Conservation (phyloP, 805 yeast genomes). For the Candida sphagnicola region DNA sequence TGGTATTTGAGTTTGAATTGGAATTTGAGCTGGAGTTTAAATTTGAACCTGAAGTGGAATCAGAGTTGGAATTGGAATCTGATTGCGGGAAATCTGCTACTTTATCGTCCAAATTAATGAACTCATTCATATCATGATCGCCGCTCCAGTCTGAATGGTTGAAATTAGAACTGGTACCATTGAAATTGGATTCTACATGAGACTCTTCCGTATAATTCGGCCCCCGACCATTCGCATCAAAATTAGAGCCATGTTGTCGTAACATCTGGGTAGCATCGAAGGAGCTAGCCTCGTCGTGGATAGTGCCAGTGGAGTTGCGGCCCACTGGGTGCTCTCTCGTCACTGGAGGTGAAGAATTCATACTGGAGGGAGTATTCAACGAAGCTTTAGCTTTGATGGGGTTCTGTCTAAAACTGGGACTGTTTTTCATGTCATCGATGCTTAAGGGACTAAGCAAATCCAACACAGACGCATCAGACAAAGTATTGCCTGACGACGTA, state of each 20-base stretch:
- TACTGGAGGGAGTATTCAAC: constrained; percentile 2
- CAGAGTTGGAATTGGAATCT: too few species aligned
- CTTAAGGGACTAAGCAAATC: constrained; percentile 40
- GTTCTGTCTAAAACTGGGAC: constrained; percentile 7
- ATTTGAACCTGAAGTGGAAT: too few species aligned
- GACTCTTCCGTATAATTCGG: too few species aligned
- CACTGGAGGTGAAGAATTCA: constrained; percentile 1
- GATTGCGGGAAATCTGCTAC: not conserved
- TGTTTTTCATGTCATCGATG: constrained; percentile 31
- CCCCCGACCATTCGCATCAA: not conserved
- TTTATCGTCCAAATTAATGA: constrained; percentile 2
- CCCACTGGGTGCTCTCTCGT: not conserved
- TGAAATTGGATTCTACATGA: too few species aligned
- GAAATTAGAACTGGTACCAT: not conserved
- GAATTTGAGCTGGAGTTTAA: too few species aligned
- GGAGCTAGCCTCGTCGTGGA: not conserved
- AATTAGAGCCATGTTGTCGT: not conserved
- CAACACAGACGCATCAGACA: constrained; percentile 18
- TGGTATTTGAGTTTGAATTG: too few species aligned
- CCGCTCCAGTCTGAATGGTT: not conserved
- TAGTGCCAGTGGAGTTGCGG: not conserved
- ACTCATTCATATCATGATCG: constrained; percentile 5
- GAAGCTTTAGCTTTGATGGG: constrained; percentile 3
- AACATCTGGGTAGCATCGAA: not conserved
- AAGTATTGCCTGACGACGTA: constrained; percentile 5